Percentiles rank a stretch among this genome's conserved stretches.
Conservation (phyloP, 179 eudicot genomes). For the Gypsophila paniculata region DNA sequence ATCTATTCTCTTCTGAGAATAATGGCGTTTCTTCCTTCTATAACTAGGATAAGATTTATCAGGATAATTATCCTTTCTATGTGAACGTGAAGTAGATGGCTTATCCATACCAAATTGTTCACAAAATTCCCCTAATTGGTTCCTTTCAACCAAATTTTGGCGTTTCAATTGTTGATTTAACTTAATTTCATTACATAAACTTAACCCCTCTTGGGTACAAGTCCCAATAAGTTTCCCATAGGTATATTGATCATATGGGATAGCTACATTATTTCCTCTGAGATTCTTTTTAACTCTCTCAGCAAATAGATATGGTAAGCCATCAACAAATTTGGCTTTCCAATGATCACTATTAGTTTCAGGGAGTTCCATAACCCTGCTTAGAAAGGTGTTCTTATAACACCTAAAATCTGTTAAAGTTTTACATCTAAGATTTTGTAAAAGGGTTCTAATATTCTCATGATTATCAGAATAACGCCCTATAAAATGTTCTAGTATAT, state of each 20-base stretch:
- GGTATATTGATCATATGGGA: not conserved
- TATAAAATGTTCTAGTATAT: not conserved
- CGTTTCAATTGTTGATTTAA: too few species aligned
- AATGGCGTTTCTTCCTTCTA: too few species aligned
- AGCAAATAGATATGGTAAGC: too few species aligned
- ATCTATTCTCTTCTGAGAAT: not conserved
- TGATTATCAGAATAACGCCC: not conserved
- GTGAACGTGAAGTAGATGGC: too few species aligned
- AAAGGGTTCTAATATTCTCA: not conserved
- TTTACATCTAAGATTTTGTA: not conserved
- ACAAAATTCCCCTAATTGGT: too few species aligned
- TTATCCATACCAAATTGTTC: too few species aligned
- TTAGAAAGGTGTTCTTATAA: not conserved
- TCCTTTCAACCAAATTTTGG: too few species aligned
- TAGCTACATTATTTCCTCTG: not conserved
- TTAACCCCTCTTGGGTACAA: too few species aligned
- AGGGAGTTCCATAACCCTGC: not conserved
- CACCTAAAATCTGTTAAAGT: not conserved
- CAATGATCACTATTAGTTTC: too few species aligned
- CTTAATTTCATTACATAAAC: too few species aligned
- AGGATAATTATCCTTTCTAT: too few species aligned
- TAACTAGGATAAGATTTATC: too few species aligned
- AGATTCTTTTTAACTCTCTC: not conserved
- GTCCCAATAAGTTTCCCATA: not conserved
- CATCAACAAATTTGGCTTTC: not conserved